These are phyloP conservation scores for Alternaria atra DNA, from an alignment of 2,329 filamentous ascomycete species.

Conservation along the genomic window DNA sequence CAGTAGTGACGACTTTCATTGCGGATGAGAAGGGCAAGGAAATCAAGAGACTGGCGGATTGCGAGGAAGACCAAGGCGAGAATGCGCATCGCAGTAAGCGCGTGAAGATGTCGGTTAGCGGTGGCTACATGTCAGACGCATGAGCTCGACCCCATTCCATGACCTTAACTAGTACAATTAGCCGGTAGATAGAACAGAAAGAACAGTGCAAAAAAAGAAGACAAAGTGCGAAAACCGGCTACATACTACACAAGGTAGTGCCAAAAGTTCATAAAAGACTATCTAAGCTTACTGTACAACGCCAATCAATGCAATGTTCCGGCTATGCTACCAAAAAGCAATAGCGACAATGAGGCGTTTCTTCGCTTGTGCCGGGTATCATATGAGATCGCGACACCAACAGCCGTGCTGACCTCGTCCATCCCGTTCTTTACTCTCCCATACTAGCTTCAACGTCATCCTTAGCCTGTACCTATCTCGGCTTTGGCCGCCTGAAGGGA, in stretches of 20 bases:
- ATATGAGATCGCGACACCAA: neutral
- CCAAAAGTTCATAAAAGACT: neutral
- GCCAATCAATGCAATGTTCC: slow-evolving; percentile 1
- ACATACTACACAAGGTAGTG: neutral
- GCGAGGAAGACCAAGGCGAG: neutral
- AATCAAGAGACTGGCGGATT: neutral
- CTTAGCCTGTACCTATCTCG: neutral
- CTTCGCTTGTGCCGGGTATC: neutral
- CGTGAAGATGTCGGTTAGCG: neutral
- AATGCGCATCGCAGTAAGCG: slow-evolving; percentile 14
- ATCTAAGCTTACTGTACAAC: neutral
- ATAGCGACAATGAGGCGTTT: neutral
- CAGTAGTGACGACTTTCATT: neutral
- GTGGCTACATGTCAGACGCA: neutral
- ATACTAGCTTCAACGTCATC: neutral
- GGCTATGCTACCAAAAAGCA: neutral
- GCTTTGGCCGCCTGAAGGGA: slow-evolving; percentile 52
- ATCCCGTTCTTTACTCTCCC: neutral
- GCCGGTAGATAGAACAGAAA: neutral
- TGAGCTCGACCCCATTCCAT: neutral
- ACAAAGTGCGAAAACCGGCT: neutral
- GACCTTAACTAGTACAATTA: neutral
- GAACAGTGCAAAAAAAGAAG: neutral
- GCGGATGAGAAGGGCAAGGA: neutral
- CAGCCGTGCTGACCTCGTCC: neutral